Conservation (phyloP, 2,329 filamentous ascomycete species). For the Penicillium oxalicum region DNA sequence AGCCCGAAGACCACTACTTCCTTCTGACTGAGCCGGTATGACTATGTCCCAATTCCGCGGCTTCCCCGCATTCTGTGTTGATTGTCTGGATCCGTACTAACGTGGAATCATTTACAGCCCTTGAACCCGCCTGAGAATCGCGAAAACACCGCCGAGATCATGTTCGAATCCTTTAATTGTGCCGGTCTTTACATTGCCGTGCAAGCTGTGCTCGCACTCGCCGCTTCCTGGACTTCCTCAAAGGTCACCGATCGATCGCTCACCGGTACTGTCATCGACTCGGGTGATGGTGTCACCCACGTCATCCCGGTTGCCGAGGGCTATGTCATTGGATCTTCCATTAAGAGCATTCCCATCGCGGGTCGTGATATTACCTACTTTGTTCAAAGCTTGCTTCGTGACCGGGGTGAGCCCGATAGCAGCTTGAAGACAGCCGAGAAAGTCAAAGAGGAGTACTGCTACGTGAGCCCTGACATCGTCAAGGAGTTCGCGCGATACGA, state of each 20-base stretch:
- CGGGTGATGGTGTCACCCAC: slow-evolving; percentile 96
- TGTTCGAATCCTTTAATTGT: slow-evolving; percentile 99
- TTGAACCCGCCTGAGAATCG: slow-evolving; percentile 98
- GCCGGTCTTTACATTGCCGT: slow-evolving; percentile 98
- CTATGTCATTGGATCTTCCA: slow-evolving; percentile 97
- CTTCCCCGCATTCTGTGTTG: slow-evolving; percentile 2
- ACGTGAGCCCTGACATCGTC: slow-evolving; percentile 96
- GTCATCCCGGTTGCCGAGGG: slow-evolving; percentile 98
- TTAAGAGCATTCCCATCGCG: slow-evolving; percentile 97
- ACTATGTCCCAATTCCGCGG: not conserved
- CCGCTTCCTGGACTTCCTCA: slow-evolving; percentile 96
- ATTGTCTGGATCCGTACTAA: slow-evolving; percentile 8
- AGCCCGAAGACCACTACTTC: slow-evolving; percentile 98
- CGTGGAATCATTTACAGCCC: slow-evolving; percentile 51
- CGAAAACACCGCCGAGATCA: slow-evolving; percentile 98
- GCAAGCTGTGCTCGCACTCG: slow-evolving; percentile 90
- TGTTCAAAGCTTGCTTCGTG: slow-evolving; percentile 89
- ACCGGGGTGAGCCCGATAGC: slow-evolving; percentile 93
- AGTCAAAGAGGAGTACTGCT: slow-evolving; percentile 98
- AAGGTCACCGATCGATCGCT: slow-evolving; percentile 95
- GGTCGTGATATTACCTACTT: slow-evolving; percentile 99
- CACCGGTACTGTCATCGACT: slow-evolving; percentile 97
- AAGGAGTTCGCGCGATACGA: slow-evolving; percentile 97
- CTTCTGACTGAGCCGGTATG: slow-evolving; percentile 91
- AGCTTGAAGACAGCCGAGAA: slow-evolving; percentile 95